Base-by-base conservation (phyloP, 441 rosid genomes). In the Biscutella auriculata region DNA sequence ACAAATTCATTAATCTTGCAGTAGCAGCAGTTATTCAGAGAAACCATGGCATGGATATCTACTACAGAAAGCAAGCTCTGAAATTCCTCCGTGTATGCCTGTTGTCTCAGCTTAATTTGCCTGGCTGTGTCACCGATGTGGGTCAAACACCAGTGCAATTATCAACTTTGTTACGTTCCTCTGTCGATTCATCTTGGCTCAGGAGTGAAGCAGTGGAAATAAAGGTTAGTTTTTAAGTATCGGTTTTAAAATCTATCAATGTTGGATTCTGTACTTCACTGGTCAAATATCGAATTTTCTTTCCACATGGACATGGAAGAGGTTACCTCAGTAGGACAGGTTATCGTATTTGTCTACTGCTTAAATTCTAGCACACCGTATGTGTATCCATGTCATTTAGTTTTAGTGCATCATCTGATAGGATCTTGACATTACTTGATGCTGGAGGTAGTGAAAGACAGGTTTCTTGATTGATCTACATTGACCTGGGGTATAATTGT, bases 1-100 rank as follows among this genome's bases (percentile, higher is more conserved):
- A 95, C 67, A 82, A 92, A 72, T 91, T 82, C 80, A 86, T 95
- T 57, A 88, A 88, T 86, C 97, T 88, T 72, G 97, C 99, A 47
- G 96, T 95, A 32, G 81, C 88, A 57, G 95, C 98, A 53, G 85
- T 91, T 59, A 81, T 79, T 81, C 75, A 80, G 65, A 86, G 69
- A 70, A 82, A 70, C 51, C 72, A 67, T 25, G 78, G 87, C 67
- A 75, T 88, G 72, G 93, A 88, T 63, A 70, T 85, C 46, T 91
- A 90, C 73, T 90, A 95, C 70, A 74, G 91, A 46, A 95, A 82
- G 72, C 97, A 91, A 78, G 95, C 97, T 53, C 66, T 91, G 27
- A 88, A 76, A 67, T 95, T 95, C 71, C 93, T 91, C 44, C 82
- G 85, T 60, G 97, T 91, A 50, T 95, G 99, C 80, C 75, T 95